Base-by-base conservation (phyloP, 495 filamentous ascomycete species). In the Hyaloscypha finlandica region DNA sequence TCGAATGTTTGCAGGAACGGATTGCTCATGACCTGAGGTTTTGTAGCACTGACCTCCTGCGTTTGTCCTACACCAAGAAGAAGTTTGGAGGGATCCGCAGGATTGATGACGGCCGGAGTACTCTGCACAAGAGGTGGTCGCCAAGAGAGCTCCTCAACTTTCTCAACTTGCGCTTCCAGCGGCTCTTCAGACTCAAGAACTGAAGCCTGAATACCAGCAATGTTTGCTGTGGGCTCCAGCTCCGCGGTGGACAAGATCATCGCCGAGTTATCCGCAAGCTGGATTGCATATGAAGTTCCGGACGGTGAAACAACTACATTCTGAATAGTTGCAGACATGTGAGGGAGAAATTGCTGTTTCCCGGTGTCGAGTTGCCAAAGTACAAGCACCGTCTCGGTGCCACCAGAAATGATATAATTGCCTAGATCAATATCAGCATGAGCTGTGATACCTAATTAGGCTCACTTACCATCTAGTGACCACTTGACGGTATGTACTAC, bases 361-460 rank as follows among this genome's bases (percentile, higher is more conserved):
- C 87, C 87, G 2, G 94, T 97, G 66, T 95, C 92, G 22, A 98
- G 77, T 75, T 99, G 95, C 93, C 94, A 99, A n/a, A 97, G 77
- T 19, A 97, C 91, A 58, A 99, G 79, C 5, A 95, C 93, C 1
- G 92, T 92, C 76, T 98, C 95, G 14, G 86, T 84, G 11, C 95
- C 96, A 65, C 95, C 95, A 51, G 95, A 98, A 37, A 99, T 89
- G 37, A 98, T 76, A 74, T 99, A 99, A 71, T 97, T 94, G n/a
- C 94, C 93, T 97, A 72, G 1, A 61, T 29, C 29, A 32, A 39
- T 48, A 20, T 71, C 30, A 71, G 67, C n/a, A 25, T 57, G 39
- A 14, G 5, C 30, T 8, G 8, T 19, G 16, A 9, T 33, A n/a
- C 9, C 35, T 45, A 8, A 2, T 4, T 12, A 62, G 8, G n/a